Evolutionary conservation across 768 basidiomycete species (phyloP), one percentile per base, ranked within the genome.

Genomic region (Tricholoma furcatifolium): DNA sequence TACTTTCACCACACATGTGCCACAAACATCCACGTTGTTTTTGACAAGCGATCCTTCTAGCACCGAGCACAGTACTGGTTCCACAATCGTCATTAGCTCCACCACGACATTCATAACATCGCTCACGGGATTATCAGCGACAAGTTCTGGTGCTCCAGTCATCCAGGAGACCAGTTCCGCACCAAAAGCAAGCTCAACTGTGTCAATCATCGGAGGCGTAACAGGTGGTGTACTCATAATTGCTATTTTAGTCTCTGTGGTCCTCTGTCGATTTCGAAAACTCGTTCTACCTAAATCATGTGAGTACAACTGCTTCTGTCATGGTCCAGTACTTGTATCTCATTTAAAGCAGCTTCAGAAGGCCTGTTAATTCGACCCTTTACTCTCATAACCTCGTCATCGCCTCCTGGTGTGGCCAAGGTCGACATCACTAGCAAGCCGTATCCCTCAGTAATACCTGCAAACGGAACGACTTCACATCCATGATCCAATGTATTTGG

Each of bases 181-280:
- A 27, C 3, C 21, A 18, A 42, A 41, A 24, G 23, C 50, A 21
- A 50, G 17, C 24, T 17, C 38, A 7, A 30, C 38, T 27, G 52
- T 46, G 24, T 21, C 52, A 14, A 54, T 54, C 18, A 40, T 43
- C 10, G 52, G 52, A 15, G 52, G 52, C 11, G 47, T 54, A 14
- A 15, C 48, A 14, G 52, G 52, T n/a, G 52, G 52, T 17, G 8
- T 54, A 17, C 39, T 34, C 12, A 14, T 47, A 17, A 21, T 54
- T 8, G 32, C 17, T 21, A 9, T 54, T 6, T 17, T 54, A 9
- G 17, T 36, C 3, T n/a, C 48, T 4, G 4, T 43, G 0, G 2
- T 54, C 4, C n/a, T 54, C 4, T 54, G 15, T 24, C 52, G 15
- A 36, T 10, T 39, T 20, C 9, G 39, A 6, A 21, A 21, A 17